Evolutionary conservation across 805 yeast species (phyloP).

Genomic region (Saccharomycopsis schoenii): DNA sequence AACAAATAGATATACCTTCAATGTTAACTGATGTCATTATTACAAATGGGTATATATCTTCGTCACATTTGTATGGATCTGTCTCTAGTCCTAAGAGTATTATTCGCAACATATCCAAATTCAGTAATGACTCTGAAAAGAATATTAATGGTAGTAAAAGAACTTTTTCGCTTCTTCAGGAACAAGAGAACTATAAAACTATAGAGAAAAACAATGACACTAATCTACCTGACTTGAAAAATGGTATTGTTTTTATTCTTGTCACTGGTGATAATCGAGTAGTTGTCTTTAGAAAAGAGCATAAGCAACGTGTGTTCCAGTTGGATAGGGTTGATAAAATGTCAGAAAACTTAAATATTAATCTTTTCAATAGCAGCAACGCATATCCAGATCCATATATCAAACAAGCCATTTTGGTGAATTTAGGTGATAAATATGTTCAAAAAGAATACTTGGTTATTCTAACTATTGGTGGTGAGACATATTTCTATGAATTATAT

Average conservation of each 20-base stretch:
- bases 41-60: slow-evolving; percentile 12
- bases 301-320: slow-evolving; percentile 31
- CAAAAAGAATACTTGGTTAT: slow-evolving; percentile 59
- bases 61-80: slow-evolving; percentile 2
- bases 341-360: slow-evolving; percentile 22
- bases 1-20: slow-evolving; percentile 10
- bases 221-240: slow-evolving; percentile 12
- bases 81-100: slow-evolving; percentile 8
- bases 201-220: neutral
- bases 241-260: slow-evolving; percentile 12
- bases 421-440: slow-evolving; percentile 47
- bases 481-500: slow-evolving; percentile 53
- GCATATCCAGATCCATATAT: slow-evolving; percentile 28
- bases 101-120: slow-evolving; percentile 2
- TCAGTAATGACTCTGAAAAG: slow-evolving; percentile 2
- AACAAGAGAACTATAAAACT: neutral
- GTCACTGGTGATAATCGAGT: slow-evolving; percentile 65
- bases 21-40: slow-evolving; percentile 15
- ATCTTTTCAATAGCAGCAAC: slow-evolving; percentile 17
- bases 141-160: neutral
- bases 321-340: slow-evolving; percentile 29
- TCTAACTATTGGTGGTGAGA: slow-evolving; percentile 74
- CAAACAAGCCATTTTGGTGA: slow-evolving; percentile 55
- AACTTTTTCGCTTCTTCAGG: neutral
- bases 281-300: slow-evolving; percentile 49